Conservation (phyloP, 805 yeast species). For the Huiozyma sinensis region DNA sequence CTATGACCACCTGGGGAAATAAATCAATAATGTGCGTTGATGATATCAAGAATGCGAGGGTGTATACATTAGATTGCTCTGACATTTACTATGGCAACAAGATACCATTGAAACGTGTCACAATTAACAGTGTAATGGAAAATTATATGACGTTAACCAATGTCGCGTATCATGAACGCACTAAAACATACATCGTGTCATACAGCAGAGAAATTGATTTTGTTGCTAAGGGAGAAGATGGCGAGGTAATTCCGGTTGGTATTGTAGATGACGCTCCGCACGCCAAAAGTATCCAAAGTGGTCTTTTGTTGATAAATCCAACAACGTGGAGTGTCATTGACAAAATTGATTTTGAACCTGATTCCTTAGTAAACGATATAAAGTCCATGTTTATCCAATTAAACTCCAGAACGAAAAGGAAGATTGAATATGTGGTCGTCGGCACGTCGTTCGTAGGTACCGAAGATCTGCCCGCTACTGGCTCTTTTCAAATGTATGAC, state of each 20-base stretch:
- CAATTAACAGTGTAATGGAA: constrained; percentile 33
- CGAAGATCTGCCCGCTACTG: constrained; percentile 75
- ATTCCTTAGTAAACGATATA: constrained; percentile 42
- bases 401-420: constrained; percentile 31
- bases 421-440: constrained; percentile 59
- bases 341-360: constrained; percentile 49
- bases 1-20: constrained; percentile 35
- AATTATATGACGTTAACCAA: constrained; percentile 42
- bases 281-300: constrained; percentile 50
- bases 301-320: constrained; percentile 59
- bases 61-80: constrained; percentile 29
- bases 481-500: constrained; percentile 65
- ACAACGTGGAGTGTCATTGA: constrained; percentile 70
- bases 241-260: constrained; percentile 45
- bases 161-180: constrained; percentile 57
- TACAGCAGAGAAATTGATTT: constrained; percentile 50
- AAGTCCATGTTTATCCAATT: constrained; percentile 29
- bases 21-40: constrained; percentile 56
- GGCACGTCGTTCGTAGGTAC: constrained; percentile 69
- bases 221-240: constrained; percentile 66
- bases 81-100: constrained; percentile 44
- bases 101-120: constrained; percentile 45
- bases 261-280: constrained; percentile 35
- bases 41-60: constrained; percentile 55
- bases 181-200: constrained; percentile 53